phyloP scores from a whole-genome alignment of 164 flowering plant genomes.

The Magnolia changhungtana region DNA sequence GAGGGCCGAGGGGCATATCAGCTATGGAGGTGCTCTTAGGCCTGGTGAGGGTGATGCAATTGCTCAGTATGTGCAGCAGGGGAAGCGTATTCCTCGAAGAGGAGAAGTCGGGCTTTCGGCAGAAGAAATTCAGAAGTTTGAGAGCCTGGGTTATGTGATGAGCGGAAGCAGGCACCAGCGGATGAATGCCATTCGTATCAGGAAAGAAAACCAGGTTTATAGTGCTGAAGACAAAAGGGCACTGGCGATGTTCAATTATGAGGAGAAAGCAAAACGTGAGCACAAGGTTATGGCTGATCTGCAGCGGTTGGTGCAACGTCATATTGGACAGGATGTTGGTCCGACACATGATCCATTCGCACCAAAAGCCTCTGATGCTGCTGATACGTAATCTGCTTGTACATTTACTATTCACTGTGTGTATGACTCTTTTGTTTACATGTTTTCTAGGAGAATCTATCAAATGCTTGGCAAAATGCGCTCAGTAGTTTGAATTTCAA shows the following conservation, averaged over 20 bases:
- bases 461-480: too few relatives aligned
- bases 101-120: slow-evolving; percentile 98
- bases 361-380: slow-evolving; percentile 51
- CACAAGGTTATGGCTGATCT: slow-evolving; percentile 96
- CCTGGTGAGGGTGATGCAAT: slow-evolving; percentile 99
- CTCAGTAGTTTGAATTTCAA: too few relatives aligned
- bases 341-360: slow-evolving; percentile 91
- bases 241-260: slow-evolving; percentile 88
- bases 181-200: slow-evolving; percentile 98
- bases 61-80: slow-evolving; percentile 97
- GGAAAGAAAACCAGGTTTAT: slow-evolving; percentile 98
- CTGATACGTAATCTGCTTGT: slow-evolving; percentile 50
- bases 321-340: slow-evolving; percentile 90
- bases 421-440: not conserved
- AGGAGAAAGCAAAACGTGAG: slow-evolving; percentile 90
- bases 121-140: slow-evolving; percentile 92
- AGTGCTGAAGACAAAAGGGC: slow-evolving; percentile 97
- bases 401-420: slow-evolving; percentile 8
- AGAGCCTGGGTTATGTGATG: slow-evolving; percentile 94
- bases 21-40: slow-evolving; percentile 97
- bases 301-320: slow-evolving; percentile 89
- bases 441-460: too few relatives aligned
- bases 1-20: slow-evolving; percentile 92
- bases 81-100: slow-evolving; percentile 96
- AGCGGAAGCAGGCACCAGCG: slow-evolving; percentile 99